Evolutionary conservation across 2,329 filamentous ascomycete genomes (phyloP).

Genomic region (Penicillium sp.): DNA sequence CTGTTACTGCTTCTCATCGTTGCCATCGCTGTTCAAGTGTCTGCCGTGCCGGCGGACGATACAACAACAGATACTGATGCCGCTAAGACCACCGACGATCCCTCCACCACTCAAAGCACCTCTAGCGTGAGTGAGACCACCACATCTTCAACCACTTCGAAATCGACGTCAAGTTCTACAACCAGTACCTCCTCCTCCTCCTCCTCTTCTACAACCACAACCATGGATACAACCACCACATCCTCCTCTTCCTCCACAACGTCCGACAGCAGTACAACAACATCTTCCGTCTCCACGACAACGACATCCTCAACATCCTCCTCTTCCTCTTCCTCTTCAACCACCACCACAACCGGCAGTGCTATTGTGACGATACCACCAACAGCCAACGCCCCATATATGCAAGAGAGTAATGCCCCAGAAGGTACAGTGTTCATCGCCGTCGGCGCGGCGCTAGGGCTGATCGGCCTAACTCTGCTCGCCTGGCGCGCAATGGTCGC

Average conservation of each 20-base stretch:
- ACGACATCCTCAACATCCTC: constrained; percentile 39
- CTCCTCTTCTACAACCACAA: constrained; percentile 16
- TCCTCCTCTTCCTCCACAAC: constrained; percentile 24
- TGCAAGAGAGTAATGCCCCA: constrained; percentile 80
- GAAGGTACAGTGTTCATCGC: constrained; percentile 96
- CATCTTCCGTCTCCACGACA: constrained; percentile 21
- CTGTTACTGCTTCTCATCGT: constrained; percentile 17
- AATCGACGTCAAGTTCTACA: constrained; percentile 15
- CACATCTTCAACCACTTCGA: constrained; percentile 15
- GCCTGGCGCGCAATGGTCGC: constrained; percentile 85
- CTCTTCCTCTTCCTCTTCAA: constrained; percentile 36
- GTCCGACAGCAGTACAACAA: constrained; percentile 16
- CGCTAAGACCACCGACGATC: constrained; percentile 24
- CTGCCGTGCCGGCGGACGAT: constrained; percentile 18
- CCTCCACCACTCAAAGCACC: constrained; percentile 21
- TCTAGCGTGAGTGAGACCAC: constrained; percentile 19
- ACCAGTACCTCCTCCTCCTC: constrained; percentile 6
- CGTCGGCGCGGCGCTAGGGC: constrained; percentile 82
- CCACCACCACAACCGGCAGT: constrained; percentile 55
- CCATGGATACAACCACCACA: constrained; percentile 16
- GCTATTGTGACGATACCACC: constrained; percentile 76
- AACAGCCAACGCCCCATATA: constrained; percentile 80
- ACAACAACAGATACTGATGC: constrained; percentile 17
- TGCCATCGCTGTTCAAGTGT: constrained; percentile 15
- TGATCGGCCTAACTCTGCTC: constrained; percentile 76